Percentiles rank a stretch among this genome's conserved stretches.
phyloP scores from a whole-genome alignment of 1,139 yeast genomes.

The Hyphopichia pseudoburtonii region DNA sequence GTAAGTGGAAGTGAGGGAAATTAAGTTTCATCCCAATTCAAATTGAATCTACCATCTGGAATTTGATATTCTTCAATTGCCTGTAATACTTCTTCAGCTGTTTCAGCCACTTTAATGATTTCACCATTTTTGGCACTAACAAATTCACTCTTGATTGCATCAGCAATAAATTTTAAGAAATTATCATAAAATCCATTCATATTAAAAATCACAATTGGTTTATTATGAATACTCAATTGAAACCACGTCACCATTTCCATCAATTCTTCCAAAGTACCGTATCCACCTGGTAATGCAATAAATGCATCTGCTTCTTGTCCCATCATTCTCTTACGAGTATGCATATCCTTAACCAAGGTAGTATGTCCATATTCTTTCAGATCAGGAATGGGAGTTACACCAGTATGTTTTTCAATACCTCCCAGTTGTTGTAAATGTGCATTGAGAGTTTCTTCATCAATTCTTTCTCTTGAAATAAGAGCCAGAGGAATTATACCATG shows the following conservation, averaged over 20 bases:
- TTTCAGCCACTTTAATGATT: slow-evolving; percentile 66
- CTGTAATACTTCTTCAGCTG: slow-evolving; percentile 65
- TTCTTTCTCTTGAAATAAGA: slow-evolving; percentile 71
- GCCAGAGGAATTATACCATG: slow-evolving; percentile 89
- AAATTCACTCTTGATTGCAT: slow-evolving; percentile 62
- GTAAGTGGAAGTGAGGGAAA: neutral
- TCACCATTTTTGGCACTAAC: slow-evolving; percentile 66
- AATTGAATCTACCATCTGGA: slow-evolving; percentile 75
- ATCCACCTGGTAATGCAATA: slow-evolving; percentile 90
- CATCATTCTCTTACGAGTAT: slow-evolving; percentile 84
- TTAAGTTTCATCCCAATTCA: slow-evolving; percentile 60
- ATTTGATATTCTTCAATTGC: slow-evolving; percentile 59
- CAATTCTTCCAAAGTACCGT: slow-evolving; percentile 86
- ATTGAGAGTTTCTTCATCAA: slow-evolving; percentile 46
- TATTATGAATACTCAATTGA: slow-evolving; percentile 80
- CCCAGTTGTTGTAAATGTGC: slow-evolving; percentile 42
- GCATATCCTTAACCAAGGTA: slow-evolving; percentile 85
- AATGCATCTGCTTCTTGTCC: slow-evolving; percentile 85
- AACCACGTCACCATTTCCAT: slow-evolving; percentile 89
- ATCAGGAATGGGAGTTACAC: slow-evolving; percentile 64
- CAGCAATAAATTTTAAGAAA: slow-evolving; percentile 58
- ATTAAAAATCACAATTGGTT: slow-evolving; percentile 78
- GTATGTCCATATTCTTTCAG: slow-evolving; percentile 70
- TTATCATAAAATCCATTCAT: slow-evolving; percentile 79
- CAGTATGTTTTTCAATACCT: slow-evolving; percentile 55